Conservation (phyloP, 2,329 filamentous ascomycete species). For the Exophiala sp. region DNA sequence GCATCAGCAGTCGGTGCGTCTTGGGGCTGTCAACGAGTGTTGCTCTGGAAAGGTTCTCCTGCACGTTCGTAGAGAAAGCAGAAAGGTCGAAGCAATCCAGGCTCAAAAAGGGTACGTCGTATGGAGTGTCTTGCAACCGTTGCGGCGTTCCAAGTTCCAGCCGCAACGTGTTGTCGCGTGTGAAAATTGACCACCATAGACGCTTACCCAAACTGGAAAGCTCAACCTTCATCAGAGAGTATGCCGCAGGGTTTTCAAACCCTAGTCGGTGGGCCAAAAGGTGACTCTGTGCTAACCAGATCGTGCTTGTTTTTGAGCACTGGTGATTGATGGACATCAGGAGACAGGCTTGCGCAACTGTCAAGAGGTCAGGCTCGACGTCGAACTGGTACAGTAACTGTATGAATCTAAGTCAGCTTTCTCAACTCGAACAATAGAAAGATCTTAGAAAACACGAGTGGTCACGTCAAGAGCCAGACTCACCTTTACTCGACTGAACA, state of each 20-base stretch:
- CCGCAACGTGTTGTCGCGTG: constrained; percentile 86
- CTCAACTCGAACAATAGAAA: no score
- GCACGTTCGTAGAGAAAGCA: constrained; percentile 48
- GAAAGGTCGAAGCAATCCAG: constrained; percentile 78
- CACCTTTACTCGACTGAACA: constrained; percentile 68
- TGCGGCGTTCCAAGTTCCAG: constrained; percentile 89
- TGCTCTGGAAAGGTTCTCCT: neutral
- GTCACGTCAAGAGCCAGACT: neutral
- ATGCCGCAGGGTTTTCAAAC: constrained; percentile 72
- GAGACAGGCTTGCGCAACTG: constrained; percentile 79
- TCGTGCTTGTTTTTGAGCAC: constrained; percentile 71
- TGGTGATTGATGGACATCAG: constrained; percentile 95
- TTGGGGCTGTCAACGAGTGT: neutral
- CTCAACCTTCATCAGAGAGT: constrained; percentile 67
- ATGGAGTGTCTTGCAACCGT: constrained; percentile 87
- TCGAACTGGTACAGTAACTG: constrained; percentile 89
- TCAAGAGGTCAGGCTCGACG: constrained; percentile 82
- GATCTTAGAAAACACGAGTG: no score
- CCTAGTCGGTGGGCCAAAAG: constrained; percentile 74
- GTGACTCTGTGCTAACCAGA: constrained; percentile 2
- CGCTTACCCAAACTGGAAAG: constrained; percentile 85
- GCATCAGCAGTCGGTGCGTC: neutral
- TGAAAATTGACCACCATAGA: constrained; percentile 97
- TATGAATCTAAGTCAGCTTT: no score
- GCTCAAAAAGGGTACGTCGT: constrained; percentile 84